Conservation (phyloP, 345 rosid genomes). For the Melaleuca alternifolia region DNA sequence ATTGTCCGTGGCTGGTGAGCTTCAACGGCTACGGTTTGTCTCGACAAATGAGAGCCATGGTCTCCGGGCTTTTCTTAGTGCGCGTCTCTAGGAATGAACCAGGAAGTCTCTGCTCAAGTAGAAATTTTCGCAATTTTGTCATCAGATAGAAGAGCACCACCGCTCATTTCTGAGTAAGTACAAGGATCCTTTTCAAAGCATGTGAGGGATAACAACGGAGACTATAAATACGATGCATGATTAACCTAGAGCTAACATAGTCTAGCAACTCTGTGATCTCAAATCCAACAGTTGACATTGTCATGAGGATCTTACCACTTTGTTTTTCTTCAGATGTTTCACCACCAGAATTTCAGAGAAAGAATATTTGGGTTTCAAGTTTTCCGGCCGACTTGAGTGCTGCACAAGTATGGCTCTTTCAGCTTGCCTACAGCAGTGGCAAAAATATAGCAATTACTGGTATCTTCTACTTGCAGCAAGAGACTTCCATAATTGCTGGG, state of each 20-base stretch:
- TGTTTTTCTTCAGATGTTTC: background rate
- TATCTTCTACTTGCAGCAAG: background rate
- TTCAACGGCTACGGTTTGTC: background rate
- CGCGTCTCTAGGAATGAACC: background rate
- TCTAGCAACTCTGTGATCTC: background rate
- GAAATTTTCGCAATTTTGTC: background rate
- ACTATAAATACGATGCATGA: fast-evolving
- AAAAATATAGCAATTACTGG: too few species aligned
- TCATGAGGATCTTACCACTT: background rate
- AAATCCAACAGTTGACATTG: background rate
- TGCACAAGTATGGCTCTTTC: background rate
- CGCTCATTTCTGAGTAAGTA: background rate
- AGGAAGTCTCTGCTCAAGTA: background rate
- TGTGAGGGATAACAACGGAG: background rate
- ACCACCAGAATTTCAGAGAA: background rate
- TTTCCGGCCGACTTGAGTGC: background rate
- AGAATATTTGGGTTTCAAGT: background rate
- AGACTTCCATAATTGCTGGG: background rate
- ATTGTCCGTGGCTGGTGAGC: background rate
- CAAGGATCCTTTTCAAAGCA: background rate
- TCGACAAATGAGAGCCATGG: background rate
- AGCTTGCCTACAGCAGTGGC: background rate
- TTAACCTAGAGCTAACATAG: background rate
- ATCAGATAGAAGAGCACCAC: background rate
- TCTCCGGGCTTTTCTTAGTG: background rate